Evolutionary conservation across 768 basidiomycete species (phyloP), one percentile per base, ranked within the genome.

Genomic region (Lyophyllum atratum): DNA sequence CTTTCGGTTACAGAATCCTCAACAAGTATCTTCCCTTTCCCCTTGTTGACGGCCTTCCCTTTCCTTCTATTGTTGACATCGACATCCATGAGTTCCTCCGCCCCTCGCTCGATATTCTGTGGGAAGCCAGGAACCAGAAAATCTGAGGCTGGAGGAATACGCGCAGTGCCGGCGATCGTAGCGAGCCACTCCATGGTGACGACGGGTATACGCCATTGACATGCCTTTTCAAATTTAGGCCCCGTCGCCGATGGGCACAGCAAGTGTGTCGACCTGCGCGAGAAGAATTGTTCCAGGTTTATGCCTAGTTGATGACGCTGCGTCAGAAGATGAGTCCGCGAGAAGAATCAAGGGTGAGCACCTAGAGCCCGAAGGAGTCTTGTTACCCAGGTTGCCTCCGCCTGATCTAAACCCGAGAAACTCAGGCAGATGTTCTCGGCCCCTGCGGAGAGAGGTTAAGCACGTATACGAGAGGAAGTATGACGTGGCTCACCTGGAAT

Each of bases 141-240:
- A 21, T 64, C 66, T 10, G 71, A 57, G 3, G 69, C 60, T 0
- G 50, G 25, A 0, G 82, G 82, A 34, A 91, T 67, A 1, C 45
- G 48, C 0, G 89, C 92, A 0, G 71, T 77, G 25, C 64, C 67
- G 9, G 81, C 86, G 60, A 92, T 82, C 0, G 75, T 73, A 12
- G 76, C 76, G 17, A 97, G 66, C 93, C 93, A 97, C 9, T 73
- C 74, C 68, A 89, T 75, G 34, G 80, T 76, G 21, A 95, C 78
- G n/a, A 91, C 83, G 0, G 87, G 85, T 8, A 89, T 81, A 14
- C 78, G 79, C 94, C 95, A 96, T 66, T 92, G 85, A 37, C 69
- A 66, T 2, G 94, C 93, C 68, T 88, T 92, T 15, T 86, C 82
- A 49, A 83, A 92, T 67, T 97, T 96, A 22, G 78, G 75, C 15